Evolutionary conservation across 495 filamentous ascomycete species (phyloP), one percentile per base, ranked within the genome.

Genomic region (Annulohypoxylon maeteangense): DNA sequence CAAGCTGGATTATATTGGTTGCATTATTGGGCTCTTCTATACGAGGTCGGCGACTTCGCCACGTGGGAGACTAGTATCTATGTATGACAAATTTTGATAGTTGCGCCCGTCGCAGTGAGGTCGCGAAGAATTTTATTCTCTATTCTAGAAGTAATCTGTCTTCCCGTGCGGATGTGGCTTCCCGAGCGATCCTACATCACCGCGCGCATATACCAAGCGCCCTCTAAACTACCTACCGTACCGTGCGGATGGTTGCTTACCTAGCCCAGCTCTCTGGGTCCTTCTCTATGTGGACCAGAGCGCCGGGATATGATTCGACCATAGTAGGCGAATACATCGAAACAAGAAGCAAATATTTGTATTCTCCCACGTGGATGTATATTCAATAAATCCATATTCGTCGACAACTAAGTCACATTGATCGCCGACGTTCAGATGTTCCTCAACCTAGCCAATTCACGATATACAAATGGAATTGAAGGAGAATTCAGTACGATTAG

Each of bases 11-110:
- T 65, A 64, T 72, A 72, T 72, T 64, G 69, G 59, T 72, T 72
- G 51, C 59, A 72, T 67, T 72, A 72, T 72, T 72, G 59, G 38
- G 58, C 60, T 64, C 47, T 53, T 60, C 59, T 72, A 51, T 67
- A 72, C 54, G 64, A 68, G 69, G 65, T 72, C 69, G 69, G 69
- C 69, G 69, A 72, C 69, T 64, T 68, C 53, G 38, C 69, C 69
- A 72, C 69, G 69, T 72, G 69, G 69, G 57, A 65, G 55, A 12
- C 20, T 25, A 54, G 42, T 67, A 51, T n/a, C 40, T 50, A 44
- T 65, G 69, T 72, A 61, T 67, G 64, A 72, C 69, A 64, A 29
- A 34, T 68, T 67, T 68, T 64, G 60, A 67, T 72, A 65, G 59
- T 64, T 36, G 53, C 27, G 36, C 50, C 32, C 50, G 16, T 18